Evolutionary conservation across 2,329 filamentous ascomycete genomes (phyloP).

Genomic region (Alternaria gansuensis): DNA sequence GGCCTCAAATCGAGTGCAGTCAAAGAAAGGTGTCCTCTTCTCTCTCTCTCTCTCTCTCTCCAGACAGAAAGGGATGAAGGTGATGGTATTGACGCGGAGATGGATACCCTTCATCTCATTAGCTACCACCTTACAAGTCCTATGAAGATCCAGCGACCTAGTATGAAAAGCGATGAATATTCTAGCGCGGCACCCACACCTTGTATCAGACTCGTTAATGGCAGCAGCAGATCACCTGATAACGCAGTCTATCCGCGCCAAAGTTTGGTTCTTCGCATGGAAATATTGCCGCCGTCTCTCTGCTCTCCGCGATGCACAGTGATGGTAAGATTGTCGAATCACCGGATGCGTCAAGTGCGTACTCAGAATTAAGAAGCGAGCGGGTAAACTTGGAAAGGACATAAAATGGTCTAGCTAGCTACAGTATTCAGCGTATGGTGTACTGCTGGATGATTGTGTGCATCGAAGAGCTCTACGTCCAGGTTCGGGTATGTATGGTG

Average conservation of each 20-base stretch:
- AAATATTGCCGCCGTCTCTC: accelerated
- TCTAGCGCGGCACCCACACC: too few species aligned
- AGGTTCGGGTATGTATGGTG: neutral
- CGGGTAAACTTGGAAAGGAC: neutral
- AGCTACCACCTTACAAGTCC: neutral
- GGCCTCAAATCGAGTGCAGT: accelerated
- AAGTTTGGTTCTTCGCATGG: neutral
- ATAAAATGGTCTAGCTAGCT: neutral
- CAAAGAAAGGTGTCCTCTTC: neutral
- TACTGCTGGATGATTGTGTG: neutral
- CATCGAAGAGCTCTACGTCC: too few species aligned
- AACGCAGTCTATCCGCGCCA: neutral
- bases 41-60: neutral
- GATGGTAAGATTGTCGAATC: neutral
- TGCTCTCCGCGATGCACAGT: neutral
- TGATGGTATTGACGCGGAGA: neutral
- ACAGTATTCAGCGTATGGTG: too few species aligned
- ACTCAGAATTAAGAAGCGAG: too few species aligned
- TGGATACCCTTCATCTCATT: neutral
- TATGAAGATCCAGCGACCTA: neutral
- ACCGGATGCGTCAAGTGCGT: neutral
- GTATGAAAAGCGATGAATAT: too few species aligned
- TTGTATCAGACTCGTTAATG: neutral
- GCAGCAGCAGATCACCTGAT: neutral
- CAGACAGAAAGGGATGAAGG: neutral